A percentile compares a stretch with the other conserved stretches of the same genome.
These are phyloP conservation scores for Russula foetens DNA, from an alignment of 768 basidiomycete genomes.

Conservation along the genomic window DNA sequence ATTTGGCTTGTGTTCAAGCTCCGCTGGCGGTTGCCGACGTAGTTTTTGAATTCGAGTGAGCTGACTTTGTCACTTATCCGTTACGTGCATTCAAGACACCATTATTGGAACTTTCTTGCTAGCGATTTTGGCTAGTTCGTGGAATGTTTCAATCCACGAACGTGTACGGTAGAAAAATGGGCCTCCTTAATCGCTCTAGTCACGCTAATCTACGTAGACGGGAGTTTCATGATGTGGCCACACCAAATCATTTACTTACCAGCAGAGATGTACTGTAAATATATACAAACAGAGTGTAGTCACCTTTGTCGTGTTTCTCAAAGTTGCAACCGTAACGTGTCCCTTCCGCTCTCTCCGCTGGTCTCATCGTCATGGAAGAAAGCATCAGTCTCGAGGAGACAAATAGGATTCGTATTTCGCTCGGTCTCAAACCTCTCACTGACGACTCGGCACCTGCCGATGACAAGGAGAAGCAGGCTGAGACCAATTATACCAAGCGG, in stretches of 20 bases:
- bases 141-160: constrained; percentile 29
- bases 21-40: constrained; percentile 21
- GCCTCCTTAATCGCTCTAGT: constrained; percentile 84
- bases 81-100: constrained; percentile 37
- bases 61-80: constrained; percentile 24
- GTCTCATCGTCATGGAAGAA: constrained; percentile 50
- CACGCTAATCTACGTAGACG: constrained; percentile 57
- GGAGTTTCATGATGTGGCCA: constrained; percentile 87
- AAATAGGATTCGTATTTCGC: constrained; percentile 88
- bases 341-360: neutral
- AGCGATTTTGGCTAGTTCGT: constrained; percentile 53
- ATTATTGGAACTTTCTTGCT: constrained; percentile 39
- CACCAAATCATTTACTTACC: constrained; percentile 23
- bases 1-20: constrained; percentile 20
- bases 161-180: constrained; percentile 41
- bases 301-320: neutral
- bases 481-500: constrained; percentile 73
- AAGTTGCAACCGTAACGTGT: too few species aligned
- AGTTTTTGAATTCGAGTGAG: constrained; percentile 12
- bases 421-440: constrained; percentile 89
- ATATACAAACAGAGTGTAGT: neutral
- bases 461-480: constrained; percentile 76
- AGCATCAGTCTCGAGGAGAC: constrained; percentile 91
- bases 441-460: constrained; percentile 67
- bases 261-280: constrained; percentile 2